These are phyloP conservation scores for Metarhizium album DNA, from an alignment of 2,329 filamentous ascomycete genomes.

Conservation along the genomic window DNA sequence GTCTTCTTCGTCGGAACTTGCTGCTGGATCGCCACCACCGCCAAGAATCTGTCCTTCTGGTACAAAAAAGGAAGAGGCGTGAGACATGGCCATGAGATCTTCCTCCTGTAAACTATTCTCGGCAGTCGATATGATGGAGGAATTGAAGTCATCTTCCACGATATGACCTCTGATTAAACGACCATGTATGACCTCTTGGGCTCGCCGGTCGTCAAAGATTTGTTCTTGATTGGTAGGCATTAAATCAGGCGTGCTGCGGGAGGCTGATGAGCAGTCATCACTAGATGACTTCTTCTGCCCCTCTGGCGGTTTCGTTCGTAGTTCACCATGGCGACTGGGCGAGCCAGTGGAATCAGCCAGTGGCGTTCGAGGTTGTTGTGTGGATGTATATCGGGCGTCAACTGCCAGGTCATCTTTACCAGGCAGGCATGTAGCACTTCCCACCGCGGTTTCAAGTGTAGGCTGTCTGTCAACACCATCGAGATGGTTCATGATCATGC, in stretches of 20 bases:
- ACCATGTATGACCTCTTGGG: slow-evolving; percentile 82
- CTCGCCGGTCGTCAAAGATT: slow-evolving; percentile 68
- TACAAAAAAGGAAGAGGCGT: slow-evolving; percentile 71
- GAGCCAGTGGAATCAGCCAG: slow-evolving; percentile 34
- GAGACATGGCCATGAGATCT: slow-evolving; percentile 71
- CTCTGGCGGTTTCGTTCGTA: slow-evolving; percentile 8
- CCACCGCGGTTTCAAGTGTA: slow-evolving; percentile 24
- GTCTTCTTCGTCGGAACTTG: slow-evolving; percentile 84
- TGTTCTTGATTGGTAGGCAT: slow-evolving; percentile 26
- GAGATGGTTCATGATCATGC: slow-evolving; percentile 62
- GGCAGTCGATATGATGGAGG: slow-evolving; percentile 60
- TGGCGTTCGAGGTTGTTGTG: neutral
- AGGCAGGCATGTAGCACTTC: slow-evolving; percentile 11
- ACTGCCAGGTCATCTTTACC: slow-evolving; percentile 12
- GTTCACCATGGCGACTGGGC: slow-evolving; percentile 25
- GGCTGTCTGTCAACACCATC: slow-evolving; percentile 45
- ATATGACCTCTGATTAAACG: slow-evolving; percentile 89
- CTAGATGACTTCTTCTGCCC: slow-evolving; percentile 6
- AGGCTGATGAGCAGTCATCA: slow-evolving; percentile 12
- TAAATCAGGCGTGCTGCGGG: slow-evolving; percentile 16
- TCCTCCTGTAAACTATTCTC: slow-evolving; percentile 56
- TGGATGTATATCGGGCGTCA: slow-evolving; percentile 12
- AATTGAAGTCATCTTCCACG: slow-evolving; percentile 86
- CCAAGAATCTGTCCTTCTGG: slow-evolving; percentile 59
- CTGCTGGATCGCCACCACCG: slow-evolving; percentile 74